Percentiles rank a stretch among this genome's conserved stretches.
Conservation (phyloP, 768 basidiomycete genomes). For the Guyanaporus albipodus region DNA sequence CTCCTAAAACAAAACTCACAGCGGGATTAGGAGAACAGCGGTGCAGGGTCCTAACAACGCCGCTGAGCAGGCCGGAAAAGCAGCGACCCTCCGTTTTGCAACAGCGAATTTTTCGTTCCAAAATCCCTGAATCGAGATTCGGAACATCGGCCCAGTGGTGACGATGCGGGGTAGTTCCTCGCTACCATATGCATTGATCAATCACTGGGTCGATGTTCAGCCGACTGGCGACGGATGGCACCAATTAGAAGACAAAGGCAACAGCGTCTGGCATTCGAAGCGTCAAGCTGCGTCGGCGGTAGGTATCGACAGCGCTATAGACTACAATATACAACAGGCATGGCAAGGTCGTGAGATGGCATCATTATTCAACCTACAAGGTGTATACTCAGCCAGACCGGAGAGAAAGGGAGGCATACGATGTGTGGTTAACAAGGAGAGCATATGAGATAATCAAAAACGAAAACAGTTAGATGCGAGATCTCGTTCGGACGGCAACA, state of each 20-base stretch:
- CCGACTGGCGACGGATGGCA: too few species aligned
- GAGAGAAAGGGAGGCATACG: slow-evolving; percentile 15
- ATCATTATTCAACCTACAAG: slow-evolving; percentile 27
- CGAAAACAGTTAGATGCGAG: slow-evolving; percentile 12
- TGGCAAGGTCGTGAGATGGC: slow-evolving; percentile 16
- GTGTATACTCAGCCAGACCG: slow-evolving; percentile 21
- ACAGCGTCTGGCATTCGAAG: slow-evolving; percentile 18
- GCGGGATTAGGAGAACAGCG: slow-evolving; percentile 9
- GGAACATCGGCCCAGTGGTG: slow-evolving; percentile 23
- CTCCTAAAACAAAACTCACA: slow-evolving; percentile 6
- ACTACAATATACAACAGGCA: slow-evolving; percentile 30
- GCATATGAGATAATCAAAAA: slow-evolving; percentile 18
- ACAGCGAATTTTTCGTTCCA: slow-evolving; percentile 24
- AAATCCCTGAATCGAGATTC: slow-evolving; percentile 29
- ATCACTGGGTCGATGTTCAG: too few species aligned
- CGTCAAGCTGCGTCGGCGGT: slow-evolving; percentile 18
- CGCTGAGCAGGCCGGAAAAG: slow-evolving; percentile 26
- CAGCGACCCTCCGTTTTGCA: slow-evolving; percentile 29
- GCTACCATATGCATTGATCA: too few species aligned
- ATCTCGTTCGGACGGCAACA: slow-evolving; percentile 9
- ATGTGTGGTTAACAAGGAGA: slow-evolving; percentile 7
- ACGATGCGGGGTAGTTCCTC: slow-evolving; percentile 28
- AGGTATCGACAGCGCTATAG: slow-evolving; percentile 29
- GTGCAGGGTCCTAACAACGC: slow-evolving; percentile 27
- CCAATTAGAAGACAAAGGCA: slow-evolving; percentile 17